Base-by-base conservation (phyloP, 148 eudicot genomes). In the Rhododendron henanense region DNA sequence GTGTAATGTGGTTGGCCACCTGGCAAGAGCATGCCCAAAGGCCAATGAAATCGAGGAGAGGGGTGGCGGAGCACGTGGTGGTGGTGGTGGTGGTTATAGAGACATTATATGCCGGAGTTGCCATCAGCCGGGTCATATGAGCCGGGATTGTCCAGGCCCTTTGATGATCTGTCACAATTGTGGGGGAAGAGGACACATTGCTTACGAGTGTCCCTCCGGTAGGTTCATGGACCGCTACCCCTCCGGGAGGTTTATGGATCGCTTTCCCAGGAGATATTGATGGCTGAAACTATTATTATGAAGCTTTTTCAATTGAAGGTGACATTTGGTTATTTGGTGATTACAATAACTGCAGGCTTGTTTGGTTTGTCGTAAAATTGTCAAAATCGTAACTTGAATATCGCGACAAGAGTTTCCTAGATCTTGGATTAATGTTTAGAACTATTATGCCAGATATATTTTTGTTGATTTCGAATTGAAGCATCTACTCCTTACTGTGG, bases 121-220 rank as follows among this genome's bases (percentile, higher is more conserved):
- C 85, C 94, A 95, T 81, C 99, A 94, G 90, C 85, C 96, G 21
- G 99, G 99, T 76, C 98, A 96, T 87, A 92, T 96, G 93, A 96
- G 98, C 91, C 89, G 99, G 74, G 99, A 96, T 53, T 96, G 99
- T 86, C 88, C 90, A 89, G 92, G 88, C 79, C 79, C 79, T 39
- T 79, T 93, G 87, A 87, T 91, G 89, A 96, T 96, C 81, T 96
- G 99, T 85, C 98, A 95, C 88, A 96, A 93, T 80, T 96, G 99
- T 85, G 99, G 98, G 55, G 99, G 99, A 76, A 92, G 98, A 87
- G 99, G 99, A 37, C 99, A 96, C 87, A 81, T 91, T 90, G 91
- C 97, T 10, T 94, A 79, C 57, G 98, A 95, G 85, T 96, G 99
- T 82, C 99, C 99, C 15, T 96, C 99, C 0, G 97, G 88, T 21